Conservation (phyloP, 192 early-diverging fungal species). For the Allomyces macrogynus region DNA sequence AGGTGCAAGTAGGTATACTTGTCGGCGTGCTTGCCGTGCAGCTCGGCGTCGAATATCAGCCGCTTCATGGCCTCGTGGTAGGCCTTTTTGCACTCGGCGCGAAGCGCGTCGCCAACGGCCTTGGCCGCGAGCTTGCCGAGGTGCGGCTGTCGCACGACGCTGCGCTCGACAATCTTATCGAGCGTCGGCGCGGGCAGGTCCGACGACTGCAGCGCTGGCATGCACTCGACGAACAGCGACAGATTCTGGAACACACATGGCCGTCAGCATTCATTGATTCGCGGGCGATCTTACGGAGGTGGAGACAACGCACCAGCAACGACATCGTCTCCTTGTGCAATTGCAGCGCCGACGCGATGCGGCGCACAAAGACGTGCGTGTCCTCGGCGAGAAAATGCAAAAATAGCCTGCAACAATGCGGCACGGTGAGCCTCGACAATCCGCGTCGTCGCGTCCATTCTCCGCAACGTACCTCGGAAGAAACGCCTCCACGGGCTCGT, state of each 20-base stretch:
- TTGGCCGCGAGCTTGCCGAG: neutral
- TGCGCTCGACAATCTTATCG: no score
- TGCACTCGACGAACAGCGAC: constrained; percentile 28
- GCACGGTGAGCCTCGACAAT: neutral
- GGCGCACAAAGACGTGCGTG: constrained; percentile 18
- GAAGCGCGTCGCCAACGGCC: neutral
- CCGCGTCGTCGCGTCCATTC: neutral
- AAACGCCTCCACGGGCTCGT: neutral
- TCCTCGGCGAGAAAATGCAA: constrained; percentile 32
- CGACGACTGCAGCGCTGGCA: constrained; percentile 13
- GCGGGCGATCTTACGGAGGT: neutral
- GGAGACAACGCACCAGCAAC: constrained; percentile 12
- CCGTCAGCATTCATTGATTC: constrained; percentile 9
- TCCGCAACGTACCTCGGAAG: neutral
- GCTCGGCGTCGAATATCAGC: neutral
- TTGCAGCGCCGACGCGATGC: constrained; percentile 20
- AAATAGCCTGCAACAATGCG: constrained; percentile 8
- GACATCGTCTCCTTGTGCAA: constrained; percentile 14
- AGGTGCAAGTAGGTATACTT: neutral
- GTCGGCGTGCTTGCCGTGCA: neutral
- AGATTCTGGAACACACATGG: neutral
- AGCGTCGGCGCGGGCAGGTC: no score
- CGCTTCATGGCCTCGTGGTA: neutral
- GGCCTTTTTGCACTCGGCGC: neutral
- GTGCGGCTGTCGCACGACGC: neutral